Evolutionary conservation across 2,329 filamentous ascomycete genomes (phyloP).

Genomic region (Pseudogymnoascus sp.): DNA sequence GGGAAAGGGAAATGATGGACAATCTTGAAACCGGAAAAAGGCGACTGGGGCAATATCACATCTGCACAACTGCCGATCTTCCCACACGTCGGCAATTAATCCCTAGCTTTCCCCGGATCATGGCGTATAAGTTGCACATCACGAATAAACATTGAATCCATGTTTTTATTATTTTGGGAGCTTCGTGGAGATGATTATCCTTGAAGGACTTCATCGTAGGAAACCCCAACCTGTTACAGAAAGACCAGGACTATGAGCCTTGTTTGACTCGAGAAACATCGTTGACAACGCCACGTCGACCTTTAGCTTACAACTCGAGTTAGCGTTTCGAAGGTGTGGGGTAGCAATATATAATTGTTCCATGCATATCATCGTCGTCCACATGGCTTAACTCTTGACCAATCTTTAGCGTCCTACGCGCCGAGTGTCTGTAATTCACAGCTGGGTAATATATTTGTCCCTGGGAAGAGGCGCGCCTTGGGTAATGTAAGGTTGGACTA

Average conservation of each 20-base stretch:
- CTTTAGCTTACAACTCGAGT: neutral
- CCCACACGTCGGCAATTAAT: neutral
- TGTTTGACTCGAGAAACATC: neutral
- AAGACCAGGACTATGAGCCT: neutral
- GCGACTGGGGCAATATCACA: slow-evolving; percentile 1
- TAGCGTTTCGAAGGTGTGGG: slow-evolving; percentile 7
- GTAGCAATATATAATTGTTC: slow-evolving; percentile 9
- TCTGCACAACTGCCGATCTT: slow-evolving; percentile 1
- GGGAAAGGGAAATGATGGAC: slow-evolving; percentile 1
- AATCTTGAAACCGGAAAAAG: slow-evolving; percentile 4
- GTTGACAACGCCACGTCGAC: neutral
- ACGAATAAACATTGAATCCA: neutral
- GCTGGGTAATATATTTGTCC: neutral
- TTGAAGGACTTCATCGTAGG: neutral
- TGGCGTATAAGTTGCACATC: neutral
- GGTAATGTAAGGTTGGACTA: neutral
- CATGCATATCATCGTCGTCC: slow-evolving; percentile 1
- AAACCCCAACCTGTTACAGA: neutral
- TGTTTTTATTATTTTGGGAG: neutral
- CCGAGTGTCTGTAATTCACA: neutral
- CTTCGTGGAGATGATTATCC: neutral
- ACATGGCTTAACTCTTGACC: neutral
- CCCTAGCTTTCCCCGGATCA: slow-evolving; percentile 1
- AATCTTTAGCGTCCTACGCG: neutral
- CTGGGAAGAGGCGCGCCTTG: neutral